Base-by-base conservation (phyloP, 2,329 filamentous ascomycete species). In the Calonectria honghensis region DNA sequence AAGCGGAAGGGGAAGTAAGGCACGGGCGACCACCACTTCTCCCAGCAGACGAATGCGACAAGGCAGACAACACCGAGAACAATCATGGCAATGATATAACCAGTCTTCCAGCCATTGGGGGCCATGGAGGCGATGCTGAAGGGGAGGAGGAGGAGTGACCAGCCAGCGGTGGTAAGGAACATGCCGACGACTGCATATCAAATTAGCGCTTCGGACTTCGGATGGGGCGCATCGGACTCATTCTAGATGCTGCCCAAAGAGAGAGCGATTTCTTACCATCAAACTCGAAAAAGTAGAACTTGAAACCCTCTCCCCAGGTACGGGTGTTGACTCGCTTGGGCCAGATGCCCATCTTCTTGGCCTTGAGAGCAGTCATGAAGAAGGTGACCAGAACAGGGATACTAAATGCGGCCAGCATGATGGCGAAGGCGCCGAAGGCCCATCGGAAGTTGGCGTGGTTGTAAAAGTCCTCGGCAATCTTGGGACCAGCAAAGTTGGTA, bases 401-500 rank as follows among this genome's bases (percentile, higher is more conserved):
- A 64, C 90, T 90, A 67, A 92, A 89, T 51, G 90, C 85, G 31
- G 92, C 92, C 6, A 92, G 85, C 73, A 94, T 89, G 77, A 95
- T 92, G 50, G 90, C 88, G 84, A 93, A 94, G 73, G 89, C 88
- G 51, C 92, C 93, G 79, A 92, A 94, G 11, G 79, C 79, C 78
- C 79, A 80, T 2, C 78, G 76, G 64, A 79, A 80, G 48, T 78
- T 79, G 6, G 74, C 77, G 71, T 81, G 69, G 64, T 75, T 39
- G 24, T 77, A 75, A 67, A 81, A 81, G 16, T 77, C 50, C 59
- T 81, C 68, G 6, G 78, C 79, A 41, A 81, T 80, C 50, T 73
- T 77, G 18, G 77, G 78, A 0, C 79, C 79, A 81, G 86, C 85
- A 79, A 88, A 89, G 7, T 85, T 86, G 9, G 85, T 88, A 48